Evolutionary conservation across 495 filamentous ascomycete genomes (phyloP).

Genomic region (Hyaloscypha bicolor): DNA sequence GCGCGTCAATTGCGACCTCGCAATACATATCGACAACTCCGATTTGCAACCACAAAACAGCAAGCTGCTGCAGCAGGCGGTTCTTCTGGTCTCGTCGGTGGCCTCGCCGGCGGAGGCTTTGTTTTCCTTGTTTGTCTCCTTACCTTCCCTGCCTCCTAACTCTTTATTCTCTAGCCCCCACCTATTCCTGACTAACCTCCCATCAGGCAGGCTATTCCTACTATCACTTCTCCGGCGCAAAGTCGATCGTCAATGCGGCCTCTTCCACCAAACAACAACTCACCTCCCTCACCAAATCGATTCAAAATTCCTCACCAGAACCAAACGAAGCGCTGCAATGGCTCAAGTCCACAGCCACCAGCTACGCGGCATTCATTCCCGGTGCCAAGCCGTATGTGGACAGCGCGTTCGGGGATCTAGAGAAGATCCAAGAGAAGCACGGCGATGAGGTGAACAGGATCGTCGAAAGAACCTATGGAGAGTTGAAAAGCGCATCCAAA

Average conservation of each 20-base stretch:
- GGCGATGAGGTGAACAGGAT: conserved; percentile 64
- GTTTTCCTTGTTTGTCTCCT: conserved; percentile 24
- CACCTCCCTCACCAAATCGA: conserved; percentile 38
- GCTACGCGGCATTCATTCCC: conserved; percentile 67
- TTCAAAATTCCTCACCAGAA: conserved; percentile 57
- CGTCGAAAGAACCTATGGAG: conserved; percentile 58
- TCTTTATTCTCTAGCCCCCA: not conserved
- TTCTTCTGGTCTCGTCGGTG: conserved; percentile 28
- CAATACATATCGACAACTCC: not conserved
- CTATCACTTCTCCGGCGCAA: conserved; percentile 63
- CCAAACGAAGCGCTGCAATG: conserved; percentile 59
- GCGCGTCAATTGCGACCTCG: not conserved
- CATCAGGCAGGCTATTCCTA: conserved; percentile 43
- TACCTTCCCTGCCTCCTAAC: not conserved
- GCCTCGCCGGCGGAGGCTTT: conserved; percentile 27
- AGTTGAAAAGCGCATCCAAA: conserved; percentile 54
- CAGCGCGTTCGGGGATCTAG: conserved; percentile 62
- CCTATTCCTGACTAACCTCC: not conserved
- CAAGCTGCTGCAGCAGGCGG: conserved; percentile 10
- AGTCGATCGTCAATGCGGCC: conserved; percentile 50
- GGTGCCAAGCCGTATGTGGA: conserved; percentile 64
- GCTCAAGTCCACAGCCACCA: conserved; percentile 58
- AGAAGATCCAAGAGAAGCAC: conserved; percentile 58
- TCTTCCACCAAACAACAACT: conserved; percentile 52
- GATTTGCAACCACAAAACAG: conserved; percentile 14